Base-by-base conservation (phyloP, 768 basidiomycete genomes). In the Boletus speciosus region DNA sequence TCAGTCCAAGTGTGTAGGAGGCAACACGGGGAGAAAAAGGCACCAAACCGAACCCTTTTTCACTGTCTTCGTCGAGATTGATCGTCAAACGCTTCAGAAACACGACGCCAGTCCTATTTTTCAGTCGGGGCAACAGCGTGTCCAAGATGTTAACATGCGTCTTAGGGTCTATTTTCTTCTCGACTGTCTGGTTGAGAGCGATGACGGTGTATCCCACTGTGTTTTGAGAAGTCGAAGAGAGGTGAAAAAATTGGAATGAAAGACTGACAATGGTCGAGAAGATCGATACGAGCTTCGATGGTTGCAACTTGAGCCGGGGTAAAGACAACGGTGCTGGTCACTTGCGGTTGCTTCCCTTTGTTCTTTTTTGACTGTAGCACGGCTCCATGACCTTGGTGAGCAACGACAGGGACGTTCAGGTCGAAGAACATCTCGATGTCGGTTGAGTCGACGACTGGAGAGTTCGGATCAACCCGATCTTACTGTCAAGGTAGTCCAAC, bases 151-250 rank as follows among this genome's bases (percentile, higher is more conserved):
- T 91, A 40, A 81, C 71, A 62, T 90, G 88, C 0, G 73, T 75
- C 67, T 86, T 86, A 3, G 82, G 74, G 59, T 91, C 88, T n/a
- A 92, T 76, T 56, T 81, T 84, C 49, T 84, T 83, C 52, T 83
- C 74, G 15, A 88, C 78, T 2, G 80, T 83, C 62, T 93, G 89
- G 61, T 83, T 88, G 58, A 95, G 77, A 2, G 85, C 87, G 43
- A 95, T 65, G 35, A 91, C 84, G 29, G 85, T 82, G 72, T 93
- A 95, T 78, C 93, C 93, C 76, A 95, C 92, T 95, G 67, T 31
- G 32, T 46, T 52, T 57, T 14, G 23, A 42, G 39, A 16, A 2
- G 52, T 67, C 35, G 62, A 47, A 36, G 14, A 25, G 35, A n/a
- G 11, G 21, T 6, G 5, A 15, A 46, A 19, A 8, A 8, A 1